Conservation (phyloP, 257 asterid genomes). For the Jacaranda mimosifolia region DNA sequence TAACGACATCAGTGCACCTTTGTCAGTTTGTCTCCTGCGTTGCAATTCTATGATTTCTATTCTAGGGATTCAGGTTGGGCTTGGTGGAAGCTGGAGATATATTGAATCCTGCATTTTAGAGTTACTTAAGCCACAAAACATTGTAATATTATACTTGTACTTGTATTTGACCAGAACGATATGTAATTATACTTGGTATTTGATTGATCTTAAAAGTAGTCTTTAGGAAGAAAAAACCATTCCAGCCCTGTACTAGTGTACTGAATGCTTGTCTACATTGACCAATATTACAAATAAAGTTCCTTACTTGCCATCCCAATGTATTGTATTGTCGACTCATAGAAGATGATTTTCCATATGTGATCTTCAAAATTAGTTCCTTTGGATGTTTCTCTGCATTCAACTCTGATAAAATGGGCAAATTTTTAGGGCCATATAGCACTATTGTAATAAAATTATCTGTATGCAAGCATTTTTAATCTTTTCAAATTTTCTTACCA, state of each 20-base stretch:
- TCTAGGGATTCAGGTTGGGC: neutral
- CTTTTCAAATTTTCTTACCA: constrained; percentile 6
- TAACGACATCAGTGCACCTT: neutral
- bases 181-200: constrained; percentile 1
- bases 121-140: neutral
- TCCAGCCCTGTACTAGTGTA: too few relatives aligned
- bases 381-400: constrained; percentile 14
- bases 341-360: constrained; percentile 10
- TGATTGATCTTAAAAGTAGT: neutral
- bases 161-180: neutral
- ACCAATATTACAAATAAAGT: too few relatives aligned
- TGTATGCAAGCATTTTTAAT: constrained; percentile 4
- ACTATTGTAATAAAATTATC: neutral
- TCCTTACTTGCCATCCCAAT: too few relatives aligned
- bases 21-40: neutral
- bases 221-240: neutral
- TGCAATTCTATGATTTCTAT: neutral
- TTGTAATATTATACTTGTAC: neutral
- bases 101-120: neutral
- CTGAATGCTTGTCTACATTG: too few relatives aligned
- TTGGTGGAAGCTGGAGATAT: neutral
- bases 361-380: constrained; percentile 4
- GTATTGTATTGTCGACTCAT: too few relatives aligned
- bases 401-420: constrained; percentile 14
- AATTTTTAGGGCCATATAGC: neutral